A percentile compares a stretch with the other conserved stretches of the same genome.
Evolutionary conservation across 192 early-diverging fungal species (phyloP).

Genomic region (Linnemannia hyalina): DNA sequence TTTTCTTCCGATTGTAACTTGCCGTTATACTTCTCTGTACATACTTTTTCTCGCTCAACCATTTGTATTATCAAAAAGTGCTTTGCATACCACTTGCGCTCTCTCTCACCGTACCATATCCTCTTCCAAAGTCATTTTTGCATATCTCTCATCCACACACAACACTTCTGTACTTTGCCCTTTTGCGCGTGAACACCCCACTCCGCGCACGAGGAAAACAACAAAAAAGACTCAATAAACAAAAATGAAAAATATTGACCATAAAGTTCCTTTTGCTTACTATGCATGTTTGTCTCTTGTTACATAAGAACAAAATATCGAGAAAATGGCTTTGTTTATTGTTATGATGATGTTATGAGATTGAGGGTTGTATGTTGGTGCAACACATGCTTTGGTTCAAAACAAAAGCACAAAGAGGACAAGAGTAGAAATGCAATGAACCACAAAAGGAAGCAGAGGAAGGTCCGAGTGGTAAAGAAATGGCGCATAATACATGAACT

Average conservation of each 20-base stretch:
- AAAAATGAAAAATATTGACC: not conserved
- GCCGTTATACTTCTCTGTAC: not conserved
- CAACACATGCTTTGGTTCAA: no score
- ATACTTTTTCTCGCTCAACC: not conserved
- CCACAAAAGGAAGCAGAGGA: no score
- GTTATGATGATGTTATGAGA: no score
- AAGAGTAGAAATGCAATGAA: no score
- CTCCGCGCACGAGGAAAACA: not conserved
- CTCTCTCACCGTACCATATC: not conserved
- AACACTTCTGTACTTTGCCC: not conserved
- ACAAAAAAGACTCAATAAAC: not conserved
- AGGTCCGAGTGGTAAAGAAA: no score
- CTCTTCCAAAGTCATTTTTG: not conserved
- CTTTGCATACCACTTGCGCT: not conserved
- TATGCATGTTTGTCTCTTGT: not conserved
- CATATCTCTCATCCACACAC: not conserved
- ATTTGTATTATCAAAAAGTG: conserved; percentile 1
- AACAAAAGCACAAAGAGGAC: no score
- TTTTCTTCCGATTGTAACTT: not conserved
- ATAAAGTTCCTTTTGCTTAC: not conserved
- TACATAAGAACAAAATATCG: not conserved
- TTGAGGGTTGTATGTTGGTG: no score
- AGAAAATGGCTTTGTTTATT: not conserved
- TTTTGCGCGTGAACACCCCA: not conserved
- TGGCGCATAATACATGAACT: not conserved